Base-by-base conservation (phyloP, 306 rosid species). In the Pueraria montana region DNA sequence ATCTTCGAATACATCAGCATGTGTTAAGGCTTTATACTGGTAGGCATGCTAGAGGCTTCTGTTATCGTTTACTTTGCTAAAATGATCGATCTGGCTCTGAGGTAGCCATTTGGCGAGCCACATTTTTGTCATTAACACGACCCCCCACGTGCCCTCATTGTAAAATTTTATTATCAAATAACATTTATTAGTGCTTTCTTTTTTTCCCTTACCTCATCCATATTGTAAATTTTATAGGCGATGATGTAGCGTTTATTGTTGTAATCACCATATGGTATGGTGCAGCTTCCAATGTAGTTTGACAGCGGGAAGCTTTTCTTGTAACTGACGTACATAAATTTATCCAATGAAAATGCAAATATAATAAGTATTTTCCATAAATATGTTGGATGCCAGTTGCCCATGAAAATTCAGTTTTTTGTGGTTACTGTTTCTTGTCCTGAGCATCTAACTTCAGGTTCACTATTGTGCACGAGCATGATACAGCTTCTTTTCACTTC, bases 121-220 rank as follows among this genome's bases (percentile, higher is more conserved):
- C 87, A 78, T 50, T 85, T 89, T 81, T 76, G 87, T 80, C 72
- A 18, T 76, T 64, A 64, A 73, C 36, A 46, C 42, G 46, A 61
- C 20, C 61, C 64, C 58, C 56, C 4, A 27, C 11, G 11, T 48
- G 43, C 20, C 21, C 69, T 61, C 65, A 58, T 49, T 24, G 74
- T 52, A 23, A 26, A 62, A 30, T 11, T 71, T 66, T 59, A 84
- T 72, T 55, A 55, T 65, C 76, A 66, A 48, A 14, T 63, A 77
- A 71, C 38, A 71, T 63, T 56, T 61, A 26, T 71, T 40, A 48
- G 12, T 34, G 67, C 2, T 38, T 16, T 53, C 20, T 72, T 72
- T 1, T 72, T 36, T 10, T 66, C 6, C 6, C 38, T 38, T 52
- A 80, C 27, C 52, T 71, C 72, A 43, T 75, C 38, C 6, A 34